Base-by-base conservation (phyloP, 148 eudicot species). In the Cornus florida region DNA sequence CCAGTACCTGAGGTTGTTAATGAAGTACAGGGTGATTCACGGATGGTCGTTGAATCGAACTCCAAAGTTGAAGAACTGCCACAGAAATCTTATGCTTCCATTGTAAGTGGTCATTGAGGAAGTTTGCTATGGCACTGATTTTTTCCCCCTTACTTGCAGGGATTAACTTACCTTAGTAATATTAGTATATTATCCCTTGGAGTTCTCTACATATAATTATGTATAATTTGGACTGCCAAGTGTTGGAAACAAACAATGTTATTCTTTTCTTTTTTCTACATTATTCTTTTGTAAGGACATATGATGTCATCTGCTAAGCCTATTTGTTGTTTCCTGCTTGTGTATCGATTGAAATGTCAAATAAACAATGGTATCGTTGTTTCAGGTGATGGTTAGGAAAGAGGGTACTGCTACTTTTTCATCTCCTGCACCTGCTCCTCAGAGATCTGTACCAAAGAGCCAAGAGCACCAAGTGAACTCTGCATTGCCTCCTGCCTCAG, bases 31-130 rank as follows among this genome's bases (percentile, higher is more conserved):
- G 89, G 71, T 67, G 86, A 83, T 67, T 69, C 84, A 53, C 83
- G 82, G 75, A 66, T 60, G 75, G 88, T 84, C 70, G 83, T 82
- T 73, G 91, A 88, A 84, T 64, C 91, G 60, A 79, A 79, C 75
- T 71, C 65, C 74, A 90, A 87, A 87, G 85, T 75, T 76, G 93
- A 84, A 76, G 94, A 82, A 78, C 73, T 79, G 64, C 91, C 94
- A 28, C 92, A 91, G 88, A 95, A 89, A 81, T 90, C 98, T 17
- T 95, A 91, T 87, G 98, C 98, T 81, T 91, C 97, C 35, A 93
- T 95, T 78, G 98, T 95, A 89, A 90, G 98, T 89, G 56, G 28
- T 23, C 41, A 28, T 68, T 20, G 59, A 43, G 20, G 70, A 22
- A 19, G 67, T 67, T 12, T 16, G 56, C 59, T 67, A 5, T 74